Base-by-base conservation (phyloP, 2,329 filamentous ascomycete species). In the Ascosphaera acerosa region DNA sequence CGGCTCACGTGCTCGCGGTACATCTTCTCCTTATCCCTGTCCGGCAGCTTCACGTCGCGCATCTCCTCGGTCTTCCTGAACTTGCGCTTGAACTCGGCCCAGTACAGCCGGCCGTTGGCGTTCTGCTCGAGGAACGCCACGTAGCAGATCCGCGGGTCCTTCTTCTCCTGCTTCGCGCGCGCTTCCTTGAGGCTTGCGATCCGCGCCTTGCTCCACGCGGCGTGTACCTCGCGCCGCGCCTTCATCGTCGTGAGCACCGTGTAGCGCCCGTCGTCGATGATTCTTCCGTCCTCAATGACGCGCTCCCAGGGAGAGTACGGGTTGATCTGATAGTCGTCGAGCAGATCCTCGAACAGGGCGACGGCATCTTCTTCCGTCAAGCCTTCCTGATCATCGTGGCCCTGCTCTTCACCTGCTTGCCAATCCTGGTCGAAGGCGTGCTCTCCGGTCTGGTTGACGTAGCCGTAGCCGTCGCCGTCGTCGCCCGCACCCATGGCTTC, bases 31-130 rank as follows among this genome's bases (percentile, higher is more conserved):
- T 55, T 49, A 32, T 60, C 57, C 37, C 55, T 59, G 36, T 61
- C 57, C 15, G 49, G 47, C 27, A 60, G 37, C 12, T 53, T 45
- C 4, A 43, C 42, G 32, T 55, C 51, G 34, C 49, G 57, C 75
- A 97, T 81, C 32, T 71, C 64, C 0, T 65, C 51, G 38, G 90
- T 81, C 39, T 75, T 82, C 40, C 74, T 75, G 52, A 70, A 87
- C 47, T 92, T 97, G 19, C 87, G 64, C 43, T 77, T 80, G 53
- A 97, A 97, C 48, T 97, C 87, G 0, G 78, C 74, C 87, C 87
- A 97, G 58, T 90, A 97, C 1, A 97, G 62, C 53, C 91, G 94
- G 0, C 78, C 74, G 0, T 73, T 87, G 0, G 82, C 84, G 40
- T 80, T 66, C 30, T 73, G 66, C 38, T 84, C 70, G 18, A 97